Conservation (phyloP, 169 alveolate species). For the Cystoisospora suis region DNA sequence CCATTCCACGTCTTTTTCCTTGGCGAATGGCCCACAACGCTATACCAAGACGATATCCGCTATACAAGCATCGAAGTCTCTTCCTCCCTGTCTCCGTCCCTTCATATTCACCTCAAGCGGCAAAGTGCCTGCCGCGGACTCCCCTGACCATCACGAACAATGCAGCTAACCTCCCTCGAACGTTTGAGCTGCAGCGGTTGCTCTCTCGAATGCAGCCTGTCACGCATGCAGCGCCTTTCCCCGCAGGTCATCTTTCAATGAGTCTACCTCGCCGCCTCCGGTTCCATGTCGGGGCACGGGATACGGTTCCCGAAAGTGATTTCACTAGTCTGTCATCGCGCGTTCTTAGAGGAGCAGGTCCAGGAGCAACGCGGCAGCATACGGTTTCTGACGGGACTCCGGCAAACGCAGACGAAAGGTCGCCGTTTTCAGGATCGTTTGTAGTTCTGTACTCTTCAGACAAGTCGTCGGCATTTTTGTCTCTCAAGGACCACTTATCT, state of each 20-base stretch:
- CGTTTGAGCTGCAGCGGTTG: background rate
- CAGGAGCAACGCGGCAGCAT: too few relatives aligned
- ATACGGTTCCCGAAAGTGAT: too few relatives aligned
- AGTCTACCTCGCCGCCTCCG: background rate
- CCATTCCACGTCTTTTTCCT: conserved; percentile 4
- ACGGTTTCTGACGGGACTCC: too few relatives aligned
- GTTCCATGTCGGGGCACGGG: background rate
- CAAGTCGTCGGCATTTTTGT: background rate
- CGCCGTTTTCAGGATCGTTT: background rate
- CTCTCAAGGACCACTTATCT: background rate
- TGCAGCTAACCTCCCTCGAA: background rate
- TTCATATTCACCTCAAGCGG: background rate
- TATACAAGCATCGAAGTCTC: conserved; percentile 11
- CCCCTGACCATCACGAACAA: background rate
- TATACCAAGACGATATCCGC: conserved; percentile 16
- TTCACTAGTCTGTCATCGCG: background rate
- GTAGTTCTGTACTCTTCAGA: background rate
- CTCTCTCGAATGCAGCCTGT: background rate
- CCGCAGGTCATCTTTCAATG: too few relatives aligned
- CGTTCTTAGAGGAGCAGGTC: background rate
- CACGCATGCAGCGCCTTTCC: too few relatives aligned
- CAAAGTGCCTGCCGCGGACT: background rate
- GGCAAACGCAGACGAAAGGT: too few relatives aligned
- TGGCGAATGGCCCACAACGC: conserved; percentile 11
- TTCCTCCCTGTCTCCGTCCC: conserved; percentile 20